Percentiles rank a stretch among this genome's conserved stretches.
These are phyloP conservation scores for Penicillium sp. DNA, from an alignment of 2,329 filamentous ascomycete genomes.

Conservation along the genomic window DNA sequence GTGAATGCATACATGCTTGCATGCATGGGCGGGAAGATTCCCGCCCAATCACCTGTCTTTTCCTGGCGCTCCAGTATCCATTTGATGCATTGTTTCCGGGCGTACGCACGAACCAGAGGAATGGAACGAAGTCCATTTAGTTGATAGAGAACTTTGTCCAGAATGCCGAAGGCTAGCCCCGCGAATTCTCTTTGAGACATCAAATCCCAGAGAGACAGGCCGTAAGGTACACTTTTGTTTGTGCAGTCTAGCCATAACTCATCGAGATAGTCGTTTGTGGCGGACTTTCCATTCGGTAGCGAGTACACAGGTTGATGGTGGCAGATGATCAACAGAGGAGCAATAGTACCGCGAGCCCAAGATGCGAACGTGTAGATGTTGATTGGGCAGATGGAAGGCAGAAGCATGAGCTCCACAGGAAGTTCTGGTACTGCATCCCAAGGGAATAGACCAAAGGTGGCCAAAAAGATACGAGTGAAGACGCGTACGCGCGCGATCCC, in stretches of 20 bases:
- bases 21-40: constrained; percentile 31
- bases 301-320: constrained; percentile 33
- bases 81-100: constrained; percentile 22
- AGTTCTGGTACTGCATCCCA: constrained; percentile 35
- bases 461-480: constrained; percentile 32
- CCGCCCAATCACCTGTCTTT: constrained; percentile 30
- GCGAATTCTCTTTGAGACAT: neutral
- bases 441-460: constrained; percentile 35
- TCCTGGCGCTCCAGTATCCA: constrained; percentile 37
- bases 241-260: constrained; percentile 32
- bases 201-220: neutral
- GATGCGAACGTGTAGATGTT: constrained; percentile 33
- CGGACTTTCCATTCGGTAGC: constrained; percentile 23
- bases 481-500: constrained; percentile 33
- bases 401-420: constrained; percentile 34
- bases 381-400: constrained; percentile 27
- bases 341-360: constrained; percentile 15
- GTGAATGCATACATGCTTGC: constrained; percentile 25
- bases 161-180: constrained; percentile 3
- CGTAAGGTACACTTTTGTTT: constrained; percentile 22
- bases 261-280: constrained; percentile 29
- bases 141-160: constrained; percentile 19
- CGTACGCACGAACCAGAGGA: constrained; percentile 12
- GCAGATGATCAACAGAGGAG: constrained; percentile 17
- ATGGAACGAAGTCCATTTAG: constrained; percentile 15